These are phyloP conservation scores for Saccharomyces hybrid DNA, from an alignment of 1,139 yeast genomes.

Conservation along the genomic window DNA sequence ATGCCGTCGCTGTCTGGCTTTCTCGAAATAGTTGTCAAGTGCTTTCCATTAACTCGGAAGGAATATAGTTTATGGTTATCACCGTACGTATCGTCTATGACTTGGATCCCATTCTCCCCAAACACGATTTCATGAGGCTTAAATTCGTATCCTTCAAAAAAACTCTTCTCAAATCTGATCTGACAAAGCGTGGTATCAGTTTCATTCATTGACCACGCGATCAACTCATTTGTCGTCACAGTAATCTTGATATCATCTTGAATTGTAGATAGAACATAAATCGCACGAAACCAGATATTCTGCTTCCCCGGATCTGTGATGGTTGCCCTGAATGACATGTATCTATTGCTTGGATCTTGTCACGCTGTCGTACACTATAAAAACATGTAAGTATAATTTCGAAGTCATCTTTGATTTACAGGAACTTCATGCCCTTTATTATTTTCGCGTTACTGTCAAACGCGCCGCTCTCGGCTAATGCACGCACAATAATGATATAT, in stretches of 20 bases:
- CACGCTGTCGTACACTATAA: neutral
- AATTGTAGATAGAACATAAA: constrained; percentile 23
- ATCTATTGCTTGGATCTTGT: too few relatives aligned
- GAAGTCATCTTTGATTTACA: neutral
- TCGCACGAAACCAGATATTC: constrained; percentile 23
- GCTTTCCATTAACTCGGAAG: constrained; percentile 42
- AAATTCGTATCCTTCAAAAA: constrained; percentile 25
- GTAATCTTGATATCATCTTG: constrained; percentile 26
- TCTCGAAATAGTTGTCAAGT: constrained; percentile 43
- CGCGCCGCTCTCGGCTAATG: neutral
- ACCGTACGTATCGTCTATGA: constrained; percentile 20
- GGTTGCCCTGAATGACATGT: constrained; percentile 29
- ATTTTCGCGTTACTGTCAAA: constrained; percentile 13
- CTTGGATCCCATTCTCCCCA: constrained; percentile 31
- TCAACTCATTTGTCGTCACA: constrained; percentile 21
- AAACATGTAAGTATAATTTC: too few relatives aligned
- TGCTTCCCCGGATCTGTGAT: constrained; percentile 23
- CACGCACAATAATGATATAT: neutral
- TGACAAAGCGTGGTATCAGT: constrained; percentile 29
- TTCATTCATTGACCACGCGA: constrained; percentile 26
- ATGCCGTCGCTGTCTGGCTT: constrained; percentile 40
- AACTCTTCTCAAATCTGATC: constrained; percentile 18
- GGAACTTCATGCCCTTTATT: constrained; percentile 14
- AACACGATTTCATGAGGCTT: constrained; percentile 27
- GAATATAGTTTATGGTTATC: constrained; percentile 34